Conservation (phyloP, 306 rosid species). For the Castanopsis chinensis region DNA sequence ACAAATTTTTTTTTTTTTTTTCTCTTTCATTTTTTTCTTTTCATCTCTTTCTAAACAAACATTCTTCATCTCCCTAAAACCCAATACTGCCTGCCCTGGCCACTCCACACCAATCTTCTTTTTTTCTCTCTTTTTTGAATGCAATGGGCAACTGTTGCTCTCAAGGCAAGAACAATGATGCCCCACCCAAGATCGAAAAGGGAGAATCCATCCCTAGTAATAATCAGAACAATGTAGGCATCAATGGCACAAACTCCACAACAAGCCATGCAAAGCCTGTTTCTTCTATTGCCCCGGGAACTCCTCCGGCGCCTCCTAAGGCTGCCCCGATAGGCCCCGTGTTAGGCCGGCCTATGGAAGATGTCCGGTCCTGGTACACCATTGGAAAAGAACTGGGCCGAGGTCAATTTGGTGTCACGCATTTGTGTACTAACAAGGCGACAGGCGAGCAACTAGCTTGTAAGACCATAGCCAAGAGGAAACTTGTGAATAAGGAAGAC, state of each 20-base stretch:
- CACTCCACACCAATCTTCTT: constrained; percentile 19
- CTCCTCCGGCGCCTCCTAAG: constrained; percentile 36
- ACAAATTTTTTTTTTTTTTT: constrained; percentile 19
- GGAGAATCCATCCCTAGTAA: constrained; percentile 21
- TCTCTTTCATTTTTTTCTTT: constrained; percentile 5
- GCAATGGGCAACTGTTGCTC: constrained; percentile 99
- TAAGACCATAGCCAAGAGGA: constrained; percentile 91
- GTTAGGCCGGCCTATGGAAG: constrained; percentile 88
- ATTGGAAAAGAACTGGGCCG: constrained; percentile 91
- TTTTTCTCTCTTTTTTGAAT: constrained; percentile 2
- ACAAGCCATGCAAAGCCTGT: constrained; percentile 24
- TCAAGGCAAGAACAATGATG: constrained; percentile 46
- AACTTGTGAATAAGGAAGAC: constrained; percentile 75
- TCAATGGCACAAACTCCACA: not conserved
- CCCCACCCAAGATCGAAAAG: constrained; percentile 25
- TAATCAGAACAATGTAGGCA: not conserved
- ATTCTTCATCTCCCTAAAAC: constrained; percentile 43
- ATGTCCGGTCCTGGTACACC: constrained; percentile 46
- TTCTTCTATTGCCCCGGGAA: constrained; percentile 22
- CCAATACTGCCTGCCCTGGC: constrained; percentile 35
- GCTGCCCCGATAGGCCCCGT: constrained; percentile 51
- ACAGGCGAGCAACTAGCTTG: constrained; percentile 82
- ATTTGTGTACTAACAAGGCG: constrained; percentile 67
- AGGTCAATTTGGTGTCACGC: constrained; percentile 93
- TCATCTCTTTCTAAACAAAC: constrained; percentile 13